These are phyloP conservation scores for Mycena vulgaris DNA, from an alignment of 768 basidiomycete genomes.

Conservation along the genomic window DNA sequence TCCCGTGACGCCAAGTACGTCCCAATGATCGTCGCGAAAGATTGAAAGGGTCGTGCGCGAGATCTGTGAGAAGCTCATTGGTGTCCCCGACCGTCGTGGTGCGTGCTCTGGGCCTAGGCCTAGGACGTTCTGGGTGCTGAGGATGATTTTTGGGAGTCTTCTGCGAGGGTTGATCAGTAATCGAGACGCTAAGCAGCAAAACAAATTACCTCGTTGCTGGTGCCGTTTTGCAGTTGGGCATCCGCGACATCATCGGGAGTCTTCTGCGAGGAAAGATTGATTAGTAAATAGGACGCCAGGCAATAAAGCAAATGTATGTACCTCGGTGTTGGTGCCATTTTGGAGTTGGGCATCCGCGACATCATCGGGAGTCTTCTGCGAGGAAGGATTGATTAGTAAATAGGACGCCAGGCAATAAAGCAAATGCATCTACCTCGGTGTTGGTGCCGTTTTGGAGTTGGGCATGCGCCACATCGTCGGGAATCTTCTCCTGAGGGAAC, in stretches of 20 bases:
- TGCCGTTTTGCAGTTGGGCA: no score
- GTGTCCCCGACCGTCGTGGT: conserved; percentile 4
- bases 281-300: no score
- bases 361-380: no score
- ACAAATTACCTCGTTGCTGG: conserved; percentile 4
- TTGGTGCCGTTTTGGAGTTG: not conserved
- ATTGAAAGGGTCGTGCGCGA: conserved; percentile 8
- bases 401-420: no score
- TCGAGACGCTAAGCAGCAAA: conserved; percentile 6
- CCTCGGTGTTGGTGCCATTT: no score
- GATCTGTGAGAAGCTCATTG: conserved; percentile 6
- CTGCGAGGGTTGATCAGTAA: conserved; percentile 6
- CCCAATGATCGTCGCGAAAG: conserved; percentile 9
- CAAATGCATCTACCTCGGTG: no score
- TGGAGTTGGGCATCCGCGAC: no score
- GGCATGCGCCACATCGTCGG: not conserved
- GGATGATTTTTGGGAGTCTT: conserved; percentile 2
- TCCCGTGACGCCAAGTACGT: not conserved
- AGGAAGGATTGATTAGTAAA: no score
- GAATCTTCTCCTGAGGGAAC: conserved; percentile 5
- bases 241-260: no score
- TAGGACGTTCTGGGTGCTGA: conserved; percentile 4
- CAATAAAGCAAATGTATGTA: no score
- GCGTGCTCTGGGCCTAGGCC: conserved; percentile 5
- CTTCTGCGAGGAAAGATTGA: no score